A percentile compares a stretch with the other conserved stretches of the same genome.
phyloP scores from a whole-genome alignment of 192 early-diverging fungal genomes.

The Spizellomyces sp. region DNA sequence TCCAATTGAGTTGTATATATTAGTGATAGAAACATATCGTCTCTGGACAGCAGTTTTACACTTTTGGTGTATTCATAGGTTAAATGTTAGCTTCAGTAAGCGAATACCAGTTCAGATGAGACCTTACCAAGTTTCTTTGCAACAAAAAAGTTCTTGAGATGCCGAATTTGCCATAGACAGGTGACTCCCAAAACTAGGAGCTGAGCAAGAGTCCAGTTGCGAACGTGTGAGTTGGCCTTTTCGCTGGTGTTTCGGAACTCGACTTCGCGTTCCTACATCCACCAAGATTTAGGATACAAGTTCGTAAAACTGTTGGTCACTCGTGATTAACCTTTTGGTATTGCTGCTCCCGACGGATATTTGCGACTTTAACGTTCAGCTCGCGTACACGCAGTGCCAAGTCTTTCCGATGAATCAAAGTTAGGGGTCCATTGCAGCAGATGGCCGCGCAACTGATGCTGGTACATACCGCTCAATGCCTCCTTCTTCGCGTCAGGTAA shows the following conservation, averaged over 20 bases:
- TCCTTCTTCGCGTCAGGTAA: constrained; percentile 47
- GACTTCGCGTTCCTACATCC: constrained; percentile 67
- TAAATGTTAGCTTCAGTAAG: too few species aligned
- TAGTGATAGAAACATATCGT: too few species aligned
- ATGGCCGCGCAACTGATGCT: not conserved
- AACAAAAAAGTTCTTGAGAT: constrained; percentile 83
- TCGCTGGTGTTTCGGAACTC: constrained; percentile 90
- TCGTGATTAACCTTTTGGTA: constrained; percentile 64
- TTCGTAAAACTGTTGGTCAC: constrained; percentile 47
- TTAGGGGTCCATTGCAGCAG: not conserved
- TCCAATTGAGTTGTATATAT: too few species aligned
- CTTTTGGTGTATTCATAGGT: too few species aligned
- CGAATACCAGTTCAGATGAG: too few species aligned
- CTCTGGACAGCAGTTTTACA: too few species aligned
- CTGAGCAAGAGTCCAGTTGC: constrained; percentile 88
- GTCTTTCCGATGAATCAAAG: constrained; percentile 41
- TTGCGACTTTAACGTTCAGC: constrained; percentile 78
- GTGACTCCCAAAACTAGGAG: constrained; percentile 67
- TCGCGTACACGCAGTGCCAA: constrained; percentile 73
- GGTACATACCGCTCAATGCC: constrained; percentile 37
- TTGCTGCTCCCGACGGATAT: constrained; percentile 85
- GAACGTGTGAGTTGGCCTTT: constrained; percentile 78
- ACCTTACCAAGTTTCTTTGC: constrained; percentile 85
- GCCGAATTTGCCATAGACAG: constrained; percentile 81
- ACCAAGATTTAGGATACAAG: constrained; percentile 34